Conservation (phyloP, 371 early-diverging fungal species). For the Saksenaea oblongispora region DNA sequence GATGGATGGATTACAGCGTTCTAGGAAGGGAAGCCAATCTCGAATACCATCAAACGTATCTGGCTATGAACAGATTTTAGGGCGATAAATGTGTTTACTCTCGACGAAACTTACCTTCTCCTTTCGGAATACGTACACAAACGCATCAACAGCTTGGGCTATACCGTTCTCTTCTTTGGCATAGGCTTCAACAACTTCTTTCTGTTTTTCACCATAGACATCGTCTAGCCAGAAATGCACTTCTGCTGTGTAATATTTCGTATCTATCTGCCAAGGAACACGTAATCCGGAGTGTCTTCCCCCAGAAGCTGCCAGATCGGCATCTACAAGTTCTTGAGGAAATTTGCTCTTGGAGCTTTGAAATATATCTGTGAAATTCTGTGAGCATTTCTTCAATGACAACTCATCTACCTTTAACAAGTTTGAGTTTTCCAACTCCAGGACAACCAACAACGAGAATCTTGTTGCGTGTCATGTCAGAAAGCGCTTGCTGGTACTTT, state of each 20-base stretch:
- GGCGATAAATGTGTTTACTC: neutral
- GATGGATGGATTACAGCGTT: slow-evolving; percentile 55
- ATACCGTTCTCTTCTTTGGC: slow-evolving; percentile 51
- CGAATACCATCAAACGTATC: slow-evolving; percentile 56
- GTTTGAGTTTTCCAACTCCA: slow-evolving; percentile 46
- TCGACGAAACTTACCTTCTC: slow-evolving; percentile 31
- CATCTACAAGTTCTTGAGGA: slow-evolving; percentile 22
- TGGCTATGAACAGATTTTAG: slow-evolving; percentile 22
- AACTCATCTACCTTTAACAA: slow-evolving; percentile 48
- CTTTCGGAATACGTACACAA: slow-evolving; percentile 66
- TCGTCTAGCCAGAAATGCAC: slow-evolving; percentile 74
- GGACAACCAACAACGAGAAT: slow-evolving; percentile 60
- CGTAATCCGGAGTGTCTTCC: slow-evolving; percentile 45
- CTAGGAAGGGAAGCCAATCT: slow-evolving; percentile 58
- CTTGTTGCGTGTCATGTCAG: slow-evolving; percentile 49
- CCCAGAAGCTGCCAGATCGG: slow-evolving; percentile 30
- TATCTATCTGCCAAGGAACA: slow-evolving; percentile 67
- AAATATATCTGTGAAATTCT: slow-evolving; percentile 22
- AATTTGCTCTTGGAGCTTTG: slow-evolving; percentile 26
- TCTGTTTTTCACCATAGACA: slow-evolving; percentile 29
- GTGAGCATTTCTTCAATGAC: neutral
- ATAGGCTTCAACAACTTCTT: slow-evolving; percentile 46
- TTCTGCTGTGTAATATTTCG: slow-evolving; percentile 74
- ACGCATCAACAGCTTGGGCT: slow-evolving; percentile 64
- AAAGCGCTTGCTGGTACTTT: no score